phyloP scores from a whole-genome alignment of 352 stramenopile genomes.

The Pythium chondricola region DNA sequence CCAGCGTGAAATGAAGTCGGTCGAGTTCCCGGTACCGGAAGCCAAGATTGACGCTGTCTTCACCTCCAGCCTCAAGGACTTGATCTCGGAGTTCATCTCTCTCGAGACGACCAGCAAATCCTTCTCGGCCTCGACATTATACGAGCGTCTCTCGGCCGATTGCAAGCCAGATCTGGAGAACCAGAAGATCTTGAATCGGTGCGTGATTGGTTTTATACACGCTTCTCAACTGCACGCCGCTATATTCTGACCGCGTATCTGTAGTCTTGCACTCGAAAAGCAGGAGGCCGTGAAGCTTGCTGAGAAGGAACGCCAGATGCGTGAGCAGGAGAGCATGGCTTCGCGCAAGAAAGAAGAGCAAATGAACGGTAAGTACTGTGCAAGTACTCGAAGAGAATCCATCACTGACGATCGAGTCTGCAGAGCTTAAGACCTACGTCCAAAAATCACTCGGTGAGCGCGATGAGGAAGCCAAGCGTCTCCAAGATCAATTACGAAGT shows the following conservation, averaged over 20 bases:
- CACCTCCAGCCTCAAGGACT: constrained; percentile 43
- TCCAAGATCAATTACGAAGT: constrained; percentile 53
- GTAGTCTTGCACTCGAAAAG: constrained; percentile 59
- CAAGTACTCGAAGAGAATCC: background rate
- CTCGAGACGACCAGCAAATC: constrained; percentile 31
- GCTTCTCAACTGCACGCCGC: too few species aligned
- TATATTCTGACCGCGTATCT: too few species aligned
- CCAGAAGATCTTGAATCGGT: constrained; percentile 72
- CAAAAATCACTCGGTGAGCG: constrained; percentile 60
- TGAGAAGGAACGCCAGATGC: constrained; percentile 50
- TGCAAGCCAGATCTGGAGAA: constrained; percentile 55
- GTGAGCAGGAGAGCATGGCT: constrained; percentile 44
- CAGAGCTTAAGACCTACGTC: constrained; percentile 52
- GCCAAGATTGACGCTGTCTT: constrained; percentile 63
- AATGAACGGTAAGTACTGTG: constrained; percentile 35
- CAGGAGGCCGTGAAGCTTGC: constrained; percentile 47
- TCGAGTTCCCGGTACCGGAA: constrained; percentile 54
- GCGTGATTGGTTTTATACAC: constrained; percentile 10
- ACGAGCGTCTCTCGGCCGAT: constrained; percentile 52
- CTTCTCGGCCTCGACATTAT: constrained; percentile 42
- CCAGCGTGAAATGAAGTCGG: constrained; percentile 38
- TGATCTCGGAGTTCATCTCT: constrained; percentile 53
- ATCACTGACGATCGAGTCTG: too few species aligned
- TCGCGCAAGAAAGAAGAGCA: constrained; percentile 54
- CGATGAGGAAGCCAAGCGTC: constrained; percentile 56